Percentiles rank a stretch among this genome's conserved stretches.
These are phyloP conservation scores for Nothopassalora personata DNA, from an alignment of 2,329 filamentous ascomycete species.

Conservation along the genomic window DNA sequence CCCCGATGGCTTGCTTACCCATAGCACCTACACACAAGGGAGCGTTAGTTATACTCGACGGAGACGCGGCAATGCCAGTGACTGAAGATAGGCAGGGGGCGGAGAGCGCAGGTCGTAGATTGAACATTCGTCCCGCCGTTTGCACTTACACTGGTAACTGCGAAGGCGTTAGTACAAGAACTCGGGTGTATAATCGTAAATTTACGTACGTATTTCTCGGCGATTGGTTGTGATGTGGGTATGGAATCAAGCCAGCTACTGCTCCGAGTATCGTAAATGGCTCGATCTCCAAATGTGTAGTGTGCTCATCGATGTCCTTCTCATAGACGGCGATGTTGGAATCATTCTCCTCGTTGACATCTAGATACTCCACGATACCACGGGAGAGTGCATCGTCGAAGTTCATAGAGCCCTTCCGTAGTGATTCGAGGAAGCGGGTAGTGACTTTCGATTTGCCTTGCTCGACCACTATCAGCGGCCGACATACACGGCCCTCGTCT, in stretches of 20 bases:
- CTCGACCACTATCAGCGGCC: constrained; percentile 92
- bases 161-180: no score
- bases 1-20: constrained; percentile 99
- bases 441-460: constrained; percentile 78
- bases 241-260: constrained; percentile 92
- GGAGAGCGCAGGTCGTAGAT: no score
- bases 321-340: constrained; percentile 89
- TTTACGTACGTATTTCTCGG: constrained; percentile 70
- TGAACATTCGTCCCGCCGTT: no score
- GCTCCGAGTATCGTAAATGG: constrained; percentile 95
- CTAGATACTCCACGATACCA: constrained; percentile 91
- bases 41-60: no score
- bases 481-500: constrained; percentile 92
- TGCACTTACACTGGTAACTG: no score
- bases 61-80: no score
- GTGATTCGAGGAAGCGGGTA: constrained; percentile 67
- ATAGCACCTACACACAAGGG: constrained; percentile 59
- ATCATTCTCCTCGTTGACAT: constrained; percentile 98
- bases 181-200: no score
- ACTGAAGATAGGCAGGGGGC: no score
- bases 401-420: constrained; percentile 76
- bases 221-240: constrained; percentile 98
- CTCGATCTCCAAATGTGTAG: constrained; percentile 95
- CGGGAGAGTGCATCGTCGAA: constrained; percentile 92
- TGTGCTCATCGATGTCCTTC: constrained; percentile 71